These are phyloP conservation scores for Populus tomentosa DNA, from an alignment of 441 rosid genomes.

Conservation along the genomic window DNA sequence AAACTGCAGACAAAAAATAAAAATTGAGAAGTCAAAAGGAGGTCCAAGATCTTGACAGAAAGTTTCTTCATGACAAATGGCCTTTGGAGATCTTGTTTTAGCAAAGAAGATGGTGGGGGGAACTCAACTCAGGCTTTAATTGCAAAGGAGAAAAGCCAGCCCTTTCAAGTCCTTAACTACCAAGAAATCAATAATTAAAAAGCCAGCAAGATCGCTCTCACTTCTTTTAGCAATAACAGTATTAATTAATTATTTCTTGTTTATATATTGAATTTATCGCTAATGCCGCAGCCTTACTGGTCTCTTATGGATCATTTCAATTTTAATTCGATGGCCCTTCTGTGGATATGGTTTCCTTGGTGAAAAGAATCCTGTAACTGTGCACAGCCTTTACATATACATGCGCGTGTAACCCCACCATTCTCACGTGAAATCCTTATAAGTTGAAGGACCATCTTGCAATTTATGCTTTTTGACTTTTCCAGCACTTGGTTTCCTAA, in stretches of 20 bases:
- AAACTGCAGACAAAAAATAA: no score
- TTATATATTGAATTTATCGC: no score
- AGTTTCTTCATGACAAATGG: background rate
- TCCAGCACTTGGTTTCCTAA: background rate
- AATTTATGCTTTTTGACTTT: background rate
- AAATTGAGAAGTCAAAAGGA: background rate
- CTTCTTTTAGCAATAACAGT: background rate
- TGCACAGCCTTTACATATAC: background rate
- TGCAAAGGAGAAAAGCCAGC: background rate
- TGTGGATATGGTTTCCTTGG: no score
- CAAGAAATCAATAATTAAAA: conserved; percentile 14
- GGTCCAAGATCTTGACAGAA: background rate
- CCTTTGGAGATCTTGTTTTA: no score
- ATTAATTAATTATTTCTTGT: no score
- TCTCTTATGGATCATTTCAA: background rate
- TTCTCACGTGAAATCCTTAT: background rate
- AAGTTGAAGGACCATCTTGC: background rate
- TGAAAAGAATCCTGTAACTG: background rate
- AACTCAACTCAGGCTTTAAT: background rate
- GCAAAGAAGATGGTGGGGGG: background rate
- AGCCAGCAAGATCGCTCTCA: background rate
- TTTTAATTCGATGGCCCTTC: background rate
- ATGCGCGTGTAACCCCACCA: background rate
- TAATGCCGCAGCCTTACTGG: background rate
- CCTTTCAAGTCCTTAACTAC: conserved; percentile 21